Evolutionary conservation across 768 basidiomycete genomes (phyloP), one percentile per base, ranked within the genome.

Genomic region (Xerocomus spinulosus): DNA sequence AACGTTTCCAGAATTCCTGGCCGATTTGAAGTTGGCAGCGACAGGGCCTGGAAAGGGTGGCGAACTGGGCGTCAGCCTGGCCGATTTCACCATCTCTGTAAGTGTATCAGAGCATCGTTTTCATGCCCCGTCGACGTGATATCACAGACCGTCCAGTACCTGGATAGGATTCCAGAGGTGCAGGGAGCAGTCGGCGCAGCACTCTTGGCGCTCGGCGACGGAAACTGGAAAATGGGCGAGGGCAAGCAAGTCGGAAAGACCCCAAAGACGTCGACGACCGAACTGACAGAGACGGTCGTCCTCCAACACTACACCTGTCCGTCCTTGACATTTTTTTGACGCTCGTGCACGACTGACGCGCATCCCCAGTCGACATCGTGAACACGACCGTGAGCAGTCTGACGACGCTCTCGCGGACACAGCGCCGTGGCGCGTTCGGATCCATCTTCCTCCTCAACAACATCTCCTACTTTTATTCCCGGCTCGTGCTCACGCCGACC

Each of bases 201-300:
- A 0, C 69, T 92, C 30, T 62, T 80, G 33, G 78, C 81, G 2
- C 76, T 92, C 1, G 90, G 90, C 0, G 89, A 92, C 50, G 90
- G 90, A 9, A 92, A 92, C 54, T 92, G 90, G 90, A 87, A 81
- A 67, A 92, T 92, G 89, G 90, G 90, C 4, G 87, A 88, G 51
- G 88, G 87, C 5, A 74, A 87, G 18, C 74, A 76, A 55, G 80
- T 85, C 6, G 78, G 77, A 9, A 80, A 79, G 55, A 62, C 60
- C 2, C 52, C 65, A 7, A 78, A 78, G 46, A 21, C 20, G 3
- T 25, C 48, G 15, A 53, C 69, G 2, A 71, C 70, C 4, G 83
- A 81, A 25, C 73, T 72, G 9, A 82, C 82, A 46, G 81, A 84
- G 56, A 68, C 67, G 32, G 68, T 74, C 15, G 72, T 92, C 10